Evolutionary conservation across 768 basidiomycete genomes (phyloP), one percentile per base, ranked within the genome.

Genomic region (Xerocomellus amylosporus): DNA sequence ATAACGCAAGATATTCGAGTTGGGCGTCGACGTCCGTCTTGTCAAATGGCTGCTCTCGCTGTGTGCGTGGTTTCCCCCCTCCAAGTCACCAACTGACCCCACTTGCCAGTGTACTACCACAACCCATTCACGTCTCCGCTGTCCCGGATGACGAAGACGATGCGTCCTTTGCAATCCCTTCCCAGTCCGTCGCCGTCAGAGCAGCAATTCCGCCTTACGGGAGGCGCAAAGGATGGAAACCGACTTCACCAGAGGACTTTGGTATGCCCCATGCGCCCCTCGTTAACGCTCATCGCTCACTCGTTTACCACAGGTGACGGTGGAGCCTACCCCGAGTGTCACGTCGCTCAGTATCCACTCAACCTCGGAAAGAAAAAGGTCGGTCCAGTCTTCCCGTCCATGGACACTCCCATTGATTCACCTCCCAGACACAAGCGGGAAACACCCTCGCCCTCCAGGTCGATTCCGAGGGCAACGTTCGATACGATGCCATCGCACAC

Each of bases 361-460:
- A 92, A 93, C 53, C 86, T 99, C 81, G 96, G 96, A 52, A 83
- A 84, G 74, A 97, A 97, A 82, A 95, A 95, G 84, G 93, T 87
- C 49, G 58, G 84, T 67, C 8, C 5, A 4, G 28, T 44, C 10
- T 46, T 10, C 8, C 24, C 2, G 28, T 31, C 31, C 28, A 31
- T 33, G 34, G 17, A 28, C 55, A 26, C 24, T 36, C 34, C 33
- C 19, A 38, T 36, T 48, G 19, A 61, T 22, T 42, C 33, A n/a
- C 58, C 36, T 30, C 20, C 8, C 56, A 96, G 93, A 86, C 90
- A 2, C 86, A 90, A 5, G 86, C 90, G 22, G 96, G 96, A 7
- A 96, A 95, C 64, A 98, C 97, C 0, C 82, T 99, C 9, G 94
- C 97, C 6, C 82, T 99, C 4, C 95, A 96, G 80, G 96, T 98